Conservation (phyloP, 257 asterid species). For the Vinca minor region DNA sequence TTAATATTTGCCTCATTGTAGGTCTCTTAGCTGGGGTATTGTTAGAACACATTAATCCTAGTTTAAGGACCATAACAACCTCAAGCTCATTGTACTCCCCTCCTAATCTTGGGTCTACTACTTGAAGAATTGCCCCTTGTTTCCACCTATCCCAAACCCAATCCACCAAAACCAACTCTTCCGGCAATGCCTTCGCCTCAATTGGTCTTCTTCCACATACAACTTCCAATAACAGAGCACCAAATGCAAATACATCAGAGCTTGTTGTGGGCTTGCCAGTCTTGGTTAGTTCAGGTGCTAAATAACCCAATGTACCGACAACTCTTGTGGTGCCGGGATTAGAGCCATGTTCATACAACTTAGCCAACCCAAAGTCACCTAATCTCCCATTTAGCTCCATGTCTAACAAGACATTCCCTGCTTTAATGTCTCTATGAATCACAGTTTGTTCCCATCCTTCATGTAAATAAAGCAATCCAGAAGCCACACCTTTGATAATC, state of each 20-base stretch:
- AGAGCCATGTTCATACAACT: slow-evolving; percentile 47
- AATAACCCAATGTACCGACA: slow-evolving; percentile 67
- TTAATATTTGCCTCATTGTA: slow-evolving; percentile 46
- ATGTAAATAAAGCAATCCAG: slow-evolving; percentile 50
- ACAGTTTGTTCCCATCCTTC: slow-evolving; percentile 77
- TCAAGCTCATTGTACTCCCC: slow-evolving; percentile 40
- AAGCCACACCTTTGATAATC: slow-evolving; percentile 57
- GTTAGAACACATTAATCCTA: slow-evolving; percentile 68
- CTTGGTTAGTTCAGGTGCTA: slow-evolving; percentile 69
- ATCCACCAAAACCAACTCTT: slow-evolving; percentile 57
- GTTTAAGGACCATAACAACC: slow-evolving; percentile 42
- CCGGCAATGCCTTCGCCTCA: slow-evolving; percentile 60
- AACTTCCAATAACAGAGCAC: slow-evolving; percentile 61
- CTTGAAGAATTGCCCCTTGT: slow-evolving; percentile 36
- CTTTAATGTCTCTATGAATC: slow-evolving; percentile 69
- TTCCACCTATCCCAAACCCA: slow-evolving; percentile 79
- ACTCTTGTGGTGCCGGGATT: slow-evolving; percentile 56
- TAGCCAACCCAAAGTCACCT: slow-evolving; percentile 80
- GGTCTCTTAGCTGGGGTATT: slow-evolving; percentile 47
- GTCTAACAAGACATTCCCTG: slow-evolving; percentile 61
- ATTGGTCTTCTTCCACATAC: slow-evolving; percentile 72
- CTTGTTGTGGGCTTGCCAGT: slow-evolving; percentile 59
- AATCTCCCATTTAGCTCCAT: slow-evolving; percentile 46
- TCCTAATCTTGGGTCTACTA: slow-evolving; percentile 41
- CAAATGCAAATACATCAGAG: slow-evolving; percentile 70